Base-by-base conservation (phyloP, 2,329 filamentous ascomycete genomes). In the Alternaria rosae region DNA sequence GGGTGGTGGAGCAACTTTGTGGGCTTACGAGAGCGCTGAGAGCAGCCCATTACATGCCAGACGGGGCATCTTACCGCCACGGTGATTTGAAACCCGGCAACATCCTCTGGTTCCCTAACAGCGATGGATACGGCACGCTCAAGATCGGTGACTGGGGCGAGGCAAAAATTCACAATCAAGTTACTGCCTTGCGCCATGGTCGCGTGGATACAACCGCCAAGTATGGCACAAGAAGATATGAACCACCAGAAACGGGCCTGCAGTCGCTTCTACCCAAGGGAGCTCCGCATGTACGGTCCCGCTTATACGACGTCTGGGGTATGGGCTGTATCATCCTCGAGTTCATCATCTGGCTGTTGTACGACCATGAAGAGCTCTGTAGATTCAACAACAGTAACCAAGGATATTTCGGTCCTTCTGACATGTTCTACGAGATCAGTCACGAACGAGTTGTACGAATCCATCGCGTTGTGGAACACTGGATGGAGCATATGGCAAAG, bases 51-150 rank as follows among this genome's bases (percentile, higher is more conserved):
- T 35, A 67, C 26, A 15, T 65, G 15, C 32, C 11, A 5, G 48
- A 30, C 6, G 53, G 20, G 3, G 50, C 57, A 12, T 62, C 57
- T 0, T 66, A 63, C 4, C 66, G 76, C 6, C 74, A 79, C 38
- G 73, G 77, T 3, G 72, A 79, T 47, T 65, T 82, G 7, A 82
- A 81, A 21, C 75, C 79, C 0, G 74, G 74, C 8, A 81, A 81
- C 17, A 78, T 82, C 7, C 68, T 81, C 1, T 74, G 71, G 62
- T 79, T 69, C 12, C 20, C 20, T 0, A 25, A 52, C 4, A 44
- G 23, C 5, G 23, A 21, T 2, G 10, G 25, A 8, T 45, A 62
- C n/a, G 67, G 67, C 3, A 68, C 43, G 0, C 45, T 70, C 8
- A 70, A 73, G 42, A 64, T 71, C 12, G 47, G 54, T 5, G 70